Conservation (phyloP, 176 grass and related monocot species). For the Bolboschoenus planiculmis region DNA sequence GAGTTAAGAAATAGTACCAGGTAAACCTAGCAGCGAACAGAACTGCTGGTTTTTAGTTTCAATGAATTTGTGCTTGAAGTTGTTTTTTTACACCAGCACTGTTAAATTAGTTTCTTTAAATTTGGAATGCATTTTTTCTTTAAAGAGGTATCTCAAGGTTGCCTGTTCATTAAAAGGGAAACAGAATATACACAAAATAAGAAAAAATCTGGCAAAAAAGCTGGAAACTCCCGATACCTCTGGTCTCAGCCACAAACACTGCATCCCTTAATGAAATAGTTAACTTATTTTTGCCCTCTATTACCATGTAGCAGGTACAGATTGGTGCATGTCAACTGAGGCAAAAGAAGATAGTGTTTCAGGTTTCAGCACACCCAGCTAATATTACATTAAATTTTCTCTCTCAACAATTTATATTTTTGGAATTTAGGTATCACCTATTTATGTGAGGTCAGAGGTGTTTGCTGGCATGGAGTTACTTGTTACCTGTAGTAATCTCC, state of each 20-base stretch:
- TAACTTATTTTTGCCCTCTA: background rate
- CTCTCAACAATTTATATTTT: background rate
- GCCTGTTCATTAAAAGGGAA: background rate
- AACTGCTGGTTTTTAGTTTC: background rate
- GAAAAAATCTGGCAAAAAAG: background rate
- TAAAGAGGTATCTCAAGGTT: background rate
- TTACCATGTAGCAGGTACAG: background rate
- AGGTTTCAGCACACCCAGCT: background rate
- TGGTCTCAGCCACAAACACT: background rate
- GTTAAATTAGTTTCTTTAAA: background rate
- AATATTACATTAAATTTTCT: background rate
- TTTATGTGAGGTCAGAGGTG: background rate
- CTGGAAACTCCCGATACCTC: background rate
- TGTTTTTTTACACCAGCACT: background rate
- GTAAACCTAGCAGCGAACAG: background rate
- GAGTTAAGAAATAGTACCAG: background rate
- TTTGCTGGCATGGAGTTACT: background rate
- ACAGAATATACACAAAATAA: background rate
- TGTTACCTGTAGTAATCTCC: conserved; percentile 85
- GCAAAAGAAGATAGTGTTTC: background rate
- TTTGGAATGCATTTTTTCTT: background rate
- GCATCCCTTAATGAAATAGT: background rate
- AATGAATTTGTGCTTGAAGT: background rate
- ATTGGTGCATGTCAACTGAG: background rate
- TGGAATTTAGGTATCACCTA: background rate